These are phyloP conservation scores for Podaxis carcinomalis DNA, from an alignment of 768 basidiomycete species.

Conservation along the genomic window DNA sequence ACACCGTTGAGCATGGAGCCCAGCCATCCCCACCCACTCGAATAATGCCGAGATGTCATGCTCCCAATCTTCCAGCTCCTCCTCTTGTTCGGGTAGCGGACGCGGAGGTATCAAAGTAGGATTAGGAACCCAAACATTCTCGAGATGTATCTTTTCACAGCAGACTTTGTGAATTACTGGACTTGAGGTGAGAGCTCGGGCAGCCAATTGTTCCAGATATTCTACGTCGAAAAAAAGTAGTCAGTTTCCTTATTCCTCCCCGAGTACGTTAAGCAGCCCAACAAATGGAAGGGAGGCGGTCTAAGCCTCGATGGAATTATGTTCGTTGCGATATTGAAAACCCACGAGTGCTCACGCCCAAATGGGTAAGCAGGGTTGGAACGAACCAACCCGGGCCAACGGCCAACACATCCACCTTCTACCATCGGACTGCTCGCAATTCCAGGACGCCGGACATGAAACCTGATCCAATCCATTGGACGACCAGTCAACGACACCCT, in stretches of 20 bases:
- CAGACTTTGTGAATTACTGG: neutral
- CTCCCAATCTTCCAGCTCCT: conserved; percentile 48
- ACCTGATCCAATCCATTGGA: neutral
- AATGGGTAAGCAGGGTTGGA: neutral
- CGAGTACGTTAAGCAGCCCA: neutral
- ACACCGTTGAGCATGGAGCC: conserved; percentile 63
- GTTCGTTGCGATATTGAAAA: neutral
- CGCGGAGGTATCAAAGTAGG: conserved; percentile 15
- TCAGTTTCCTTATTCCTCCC: neutral
- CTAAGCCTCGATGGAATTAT: no score
- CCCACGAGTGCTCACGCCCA: neutral
- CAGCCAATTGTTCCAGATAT: neutral
- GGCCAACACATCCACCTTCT: neutral
- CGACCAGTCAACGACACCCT: neutral
- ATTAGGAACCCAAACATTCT: conserved; percentile 5
- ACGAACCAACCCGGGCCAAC: conserved; percentile 1
- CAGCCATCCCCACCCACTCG: conserved; percentile 75
- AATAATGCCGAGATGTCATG: conserved; percentile 42
- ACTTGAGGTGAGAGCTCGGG: neutral
- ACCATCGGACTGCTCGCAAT: neutral
- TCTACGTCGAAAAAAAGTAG: neutral
- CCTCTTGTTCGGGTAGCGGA: conserved; percentile 17
- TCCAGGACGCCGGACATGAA: neutral
- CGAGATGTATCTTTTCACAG: conserved; percentile 2
- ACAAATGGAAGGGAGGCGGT: neutral